Evolutionary conservation across 2,329 filamentous ascomycete genomes (phyloP).

Genomic region (Aspergillus fumigatus): DNA sequence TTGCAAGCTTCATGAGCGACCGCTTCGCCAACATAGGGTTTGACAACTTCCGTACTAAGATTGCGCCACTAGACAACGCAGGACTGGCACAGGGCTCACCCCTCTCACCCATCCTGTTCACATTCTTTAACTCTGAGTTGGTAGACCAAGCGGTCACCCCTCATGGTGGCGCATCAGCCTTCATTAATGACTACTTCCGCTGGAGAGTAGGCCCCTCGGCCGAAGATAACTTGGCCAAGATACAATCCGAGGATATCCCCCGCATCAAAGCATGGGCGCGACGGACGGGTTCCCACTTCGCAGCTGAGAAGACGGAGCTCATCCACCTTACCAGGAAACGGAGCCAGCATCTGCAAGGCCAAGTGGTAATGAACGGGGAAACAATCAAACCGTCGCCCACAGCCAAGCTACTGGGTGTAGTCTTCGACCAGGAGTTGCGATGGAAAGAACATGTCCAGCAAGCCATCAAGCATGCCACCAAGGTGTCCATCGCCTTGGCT

Average conservation of each 20-base stretch:
- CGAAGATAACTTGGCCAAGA: conserved; percentile 20
- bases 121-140: conserved; percentile 36
- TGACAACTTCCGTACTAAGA: conserved; percentile 11
- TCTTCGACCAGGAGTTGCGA: conserved; percentile 19
- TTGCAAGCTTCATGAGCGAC: too few relatives aligned
- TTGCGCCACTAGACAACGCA: conserved; percentile 3
- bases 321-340: conserved; percentile 25
- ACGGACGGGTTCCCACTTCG: conserved; percentile 22
- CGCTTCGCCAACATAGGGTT: not conserved
- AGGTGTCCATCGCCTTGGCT: conserved; percentile 11
- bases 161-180: conserved; percentile 25
- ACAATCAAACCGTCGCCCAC: conserved; percentile 11
- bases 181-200: conserved; percentile 25
- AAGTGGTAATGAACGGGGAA: conserved; percentile 13
- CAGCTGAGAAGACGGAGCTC: conserved; percentile 26
- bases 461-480: conserved; percentile 16
- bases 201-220: conserved; percentile 16
- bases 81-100: conserved; percentile 23
- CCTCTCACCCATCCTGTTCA: conserved; percentile 33
- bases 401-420: conserved; percentile 23
- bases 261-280: conserved; percentile 22
- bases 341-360: conserved; percentile 11
- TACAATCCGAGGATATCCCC: conserved; percentile 23
- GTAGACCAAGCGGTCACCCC: conserved; percentile 22
- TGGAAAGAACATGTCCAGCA: conserved; percentile 21